Conservation (phyloP, 2,329 filamentous ascomycete species). For the Alternaria novae-zelandiae region DNA sequence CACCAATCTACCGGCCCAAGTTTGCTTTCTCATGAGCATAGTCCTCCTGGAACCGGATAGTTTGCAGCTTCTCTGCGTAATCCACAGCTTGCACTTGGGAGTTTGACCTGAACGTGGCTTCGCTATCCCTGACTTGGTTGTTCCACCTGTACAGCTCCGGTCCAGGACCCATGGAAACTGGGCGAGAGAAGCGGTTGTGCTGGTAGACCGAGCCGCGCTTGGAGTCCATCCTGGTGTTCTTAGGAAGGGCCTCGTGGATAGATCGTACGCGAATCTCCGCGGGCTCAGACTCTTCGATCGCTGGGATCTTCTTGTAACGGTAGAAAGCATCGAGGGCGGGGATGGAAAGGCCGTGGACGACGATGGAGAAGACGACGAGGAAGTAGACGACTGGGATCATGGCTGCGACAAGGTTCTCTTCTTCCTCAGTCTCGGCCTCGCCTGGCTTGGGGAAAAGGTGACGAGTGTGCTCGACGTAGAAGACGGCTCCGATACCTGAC, state of each 20-base stretch:
- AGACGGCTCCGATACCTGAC: constrained; percentile 51
- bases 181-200: constrained; percentile 57
- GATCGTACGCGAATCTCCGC: constrained; percentile 43
- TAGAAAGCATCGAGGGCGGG: constrained; percentile 53
- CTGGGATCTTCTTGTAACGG: constrained; percentile 47
- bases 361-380: constrained; percentile 55
- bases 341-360: constrained; percentile 58
- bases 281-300: constrained; percentile 49
- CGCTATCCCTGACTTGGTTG: constrained; percentile 2
- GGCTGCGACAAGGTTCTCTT: constrained; percentile 49
- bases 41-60: constrained; percentile 2
- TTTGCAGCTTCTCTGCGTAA: constrained; percentile 5
- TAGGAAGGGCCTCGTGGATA: constrained; percentile 47
- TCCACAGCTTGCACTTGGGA: neutral
- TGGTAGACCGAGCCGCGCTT: constrained; percentile 46
- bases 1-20: neutral
- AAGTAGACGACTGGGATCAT: constrained; percentile 57
- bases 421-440: constrained; percentile 47
- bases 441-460: constrained; percentile 53
- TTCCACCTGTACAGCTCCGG: constrained; percentile 17
- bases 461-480: constrained; percentile 55
- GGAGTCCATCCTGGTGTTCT: constrained; percentile 49
- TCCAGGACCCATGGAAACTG: constrained; percentile 11
- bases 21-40: constrained; percentile 4
- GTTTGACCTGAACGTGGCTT: neutral